Evolutionary conservation across 2,329 filamentous ascomycete species (phyloP), one percentile per base, ranked within the genome.

Genomic region (Arthrobotrys sinensis): DNA sequence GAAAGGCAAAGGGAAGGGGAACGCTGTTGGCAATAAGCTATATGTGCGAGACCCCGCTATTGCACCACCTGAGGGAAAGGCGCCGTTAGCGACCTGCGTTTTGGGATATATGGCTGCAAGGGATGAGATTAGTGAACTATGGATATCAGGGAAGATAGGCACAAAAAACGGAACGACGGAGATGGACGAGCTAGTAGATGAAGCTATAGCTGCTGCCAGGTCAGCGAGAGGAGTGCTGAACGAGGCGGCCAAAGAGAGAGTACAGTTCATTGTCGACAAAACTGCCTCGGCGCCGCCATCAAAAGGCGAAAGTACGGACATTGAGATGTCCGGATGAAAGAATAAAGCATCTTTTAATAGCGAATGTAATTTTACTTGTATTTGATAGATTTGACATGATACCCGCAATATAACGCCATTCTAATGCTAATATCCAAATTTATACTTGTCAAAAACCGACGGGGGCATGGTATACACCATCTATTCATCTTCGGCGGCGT

Each of bases 111-210:
- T 98, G 80, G 92, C 94, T 64, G 88, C 88, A 21, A 88, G 94
- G 79, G 95, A 98, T 81, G 96, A 99, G 84, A 90, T 98, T 64
- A 97, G 95, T 7, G 94, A 97, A 83, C 85, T 98, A 16, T 99
- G 96, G 96, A 89, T 96, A 82, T 97, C 94, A 85, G 95, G 96
- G 16, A 87, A 91, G 82, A 85, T 86, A 64, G 85, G 85, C 2
- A 83, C 62, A n/a, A 65, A 63, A 4, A 48, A 77, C 11, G 72
- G 77, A 8, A 76, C 60, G 2, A 34, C 65, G 6, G 81, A 81
- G 34, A 53, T 82, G 34, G 81, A 81, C 28, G 75, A 76, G 12
- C 21, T 82, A n/a, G 79, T 82, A 45, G 79, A 82, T 63, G 80
- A 76, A 21, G 81, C 81, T 4, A 79, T 81, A 16, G 70, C 68